Percentiles rank a stretch among this genome's conserved stretches.
Evolutionary conservation across 257 asterid species (phyloP).

Genomic region (Coffea canephora): DNA sequence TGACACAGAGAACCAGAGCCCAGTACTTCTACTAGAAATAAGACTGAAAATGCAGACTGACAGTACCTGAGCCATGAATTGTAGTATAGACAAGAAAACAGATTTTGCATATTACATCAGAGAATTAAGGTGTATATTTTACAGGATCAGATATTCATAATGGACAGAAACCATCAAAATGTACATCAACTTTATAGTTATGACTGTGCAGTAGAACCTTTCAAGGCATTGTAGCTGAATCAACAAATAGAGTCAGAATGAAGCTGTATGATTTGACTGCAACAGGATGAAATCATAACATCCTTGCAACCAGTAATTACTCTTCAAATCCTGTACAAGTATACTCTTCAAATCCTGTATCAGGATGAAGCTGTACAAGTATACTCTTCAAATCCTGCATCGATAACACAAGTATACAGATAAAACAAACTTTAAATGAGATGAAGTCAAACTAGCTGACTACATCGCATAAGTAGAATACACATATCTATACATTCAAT

Average conservation of each 20-base stretch:
- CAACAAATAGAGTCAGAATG: background rate
- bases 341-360: background rate
- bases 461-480: background rate
- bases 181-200: background rate
- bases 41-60: background rate
- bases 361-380: background rate
- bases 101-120: conserved; percentile 1
- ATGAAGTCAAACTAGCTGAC: background rate
- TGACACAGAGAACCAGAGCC: background rate
- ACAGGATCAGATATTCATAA: conserved; percentile 13
- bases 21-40: background rate
- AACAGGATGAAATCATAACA: background rate
- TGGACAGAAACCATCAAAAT: background rate
- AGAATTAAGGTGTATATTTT: background rate
- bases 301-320: background rate
- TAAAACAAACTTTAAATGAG: background rate
- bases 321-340: background rate
- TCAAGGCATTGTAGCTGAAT: background rate
- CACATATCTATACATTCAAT: background rate
- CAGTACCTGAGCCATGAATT: background rate
- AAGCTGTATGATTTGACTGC: background rate
- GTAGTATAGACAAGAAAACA: background rate
- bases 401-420: background rate
- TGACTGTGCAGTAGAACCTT: background rate
- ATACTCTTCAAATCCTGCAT: background rate